A percentile compares a stretch with the other conserved stretches of the same genome.
Conservation (phyloP, 192 early-diverging fungal genomes). For the Spizellomyces sp. region DNA sequence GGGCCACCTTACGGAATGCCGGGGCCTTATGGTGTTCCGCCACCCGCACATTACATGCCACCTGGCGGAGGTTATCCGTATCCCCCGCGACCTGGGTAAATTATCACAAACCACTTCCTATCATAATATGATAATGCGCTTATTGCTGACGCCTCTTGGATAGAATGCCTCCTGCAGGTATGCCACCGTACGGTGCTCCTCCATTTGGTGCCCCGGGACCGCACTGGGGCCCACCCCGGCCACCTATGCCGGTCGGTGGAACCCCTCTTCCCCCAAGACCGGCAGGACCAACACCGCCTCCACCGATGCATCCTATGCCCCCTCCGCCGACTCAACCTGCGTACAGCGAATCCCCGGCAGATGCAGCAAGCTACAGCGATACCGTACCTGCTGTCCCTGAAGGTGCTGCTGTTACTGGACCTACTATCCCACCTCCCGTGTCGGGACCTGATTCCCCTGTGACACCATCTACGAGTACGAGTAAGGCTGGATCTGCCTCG, state of each 20-base stretch:
- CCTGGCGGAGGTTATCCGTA: conserved; percentile 1
- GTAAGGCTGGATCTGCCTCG: conserved; percentile 17
- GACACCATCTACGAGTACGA: conserved; percentile 11
- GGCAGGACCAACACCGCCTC: conserved; percentile 7
- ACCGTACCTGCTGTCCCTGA: not conserved
- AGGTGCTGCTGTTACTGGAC: conserved; percentile 15
- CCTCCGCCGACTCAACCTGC: conserved; percentile 1
- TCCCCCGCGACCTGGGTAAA: conserved; percentile 24
- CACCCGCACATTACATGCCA: conserved; percentile 18
- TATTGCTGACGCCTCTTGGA: too few relatives aligned
- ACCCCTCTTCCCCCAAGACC: conserved; percentile 8
- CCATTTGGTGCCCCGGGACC: not conserved
- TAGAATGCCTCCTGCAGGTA: too few relatives aligned
- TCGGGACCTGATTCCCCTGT: conserved; percentile 2
- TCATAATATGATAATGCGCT: too few relatives aligned
- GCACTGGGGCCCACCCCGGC: not conserved
- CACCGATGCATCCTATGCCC: conserved; percentile 35
- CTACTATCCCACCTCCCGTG: not conserved
- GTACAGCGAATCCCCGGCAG: conserved; percentile 1
- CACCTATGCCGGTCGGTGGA: conserved; percentile 3
- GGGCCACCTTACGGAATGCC: not conserved
- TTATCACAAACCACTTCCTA: too few relatives aligned
- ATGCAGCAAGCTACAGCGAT: conserved; percentile 1
- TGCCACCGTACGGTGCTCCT: not conserved
- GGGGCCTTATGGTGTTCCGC: conserved; percentile 13